Evolutionary conservation across 176 grass and related monocot species (phyloP).

Genomic region (Eremochloa ophiuroides): DNA sequence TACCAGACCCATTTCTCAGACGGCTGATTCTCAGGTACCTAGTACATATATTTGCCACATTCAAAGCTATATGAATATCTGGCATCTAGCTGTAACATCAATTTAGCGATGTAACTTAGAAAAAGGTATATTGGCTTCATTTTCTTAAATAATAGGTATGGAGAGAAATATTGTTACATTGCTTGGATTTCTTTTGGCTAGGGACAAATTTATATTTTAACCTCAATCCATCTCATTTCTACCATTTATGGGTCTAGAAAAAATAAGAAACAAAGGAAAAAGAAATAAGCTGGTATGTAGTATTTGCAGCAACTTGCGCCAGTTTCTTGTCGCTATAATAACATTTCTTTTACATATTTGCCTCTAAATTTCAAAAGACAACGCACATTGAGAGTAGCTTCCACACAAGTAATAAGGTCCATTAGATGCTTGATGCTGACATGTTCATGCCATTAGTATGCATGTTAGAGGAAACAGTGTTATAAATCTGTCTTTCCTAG

Average conservation of each 20-base stretch:
- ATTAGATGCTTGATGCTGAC: not conserved
- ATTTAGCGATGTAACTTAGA: not conserved
- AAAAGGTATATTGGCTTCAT: not conserved
- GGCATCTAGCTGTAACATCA: not conserved
- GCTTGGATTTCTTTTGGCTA: not conserved
- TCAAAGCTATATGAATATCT: not conserved
- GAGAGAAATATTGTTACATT: not conserved
- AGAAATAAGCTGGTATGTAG: not conserved
- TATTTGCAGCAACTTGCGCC: not conserved
- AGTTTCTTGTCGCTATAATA: not conserved
- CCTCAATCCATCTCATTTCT: not conserved
- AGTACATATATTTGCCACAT: not conserved
- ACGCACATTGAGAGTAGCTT: not conserved
- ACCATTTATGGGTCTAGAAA: not conserved
- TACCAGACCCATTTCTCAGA: conserved; percentile 86
- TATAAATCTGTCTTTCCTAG: not conserved
- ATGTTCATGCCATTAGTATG: not conserved
- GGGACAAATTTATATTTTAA: not conserved
- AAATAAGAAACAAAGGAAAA: not conserved
- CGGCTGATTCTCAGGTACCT: conserved; percentile 82
- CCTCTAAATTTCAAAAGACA: not conserved
- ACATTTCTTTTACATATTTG: not conserved
- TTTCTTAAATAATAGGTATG: not conserved
- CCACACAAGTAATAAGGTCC: not conserved
- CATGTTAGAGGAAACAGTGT: not conserved